Conservation (phyloP, 768 basidiomycete genomes). For the Clitopilus hobsonii region DNA sequence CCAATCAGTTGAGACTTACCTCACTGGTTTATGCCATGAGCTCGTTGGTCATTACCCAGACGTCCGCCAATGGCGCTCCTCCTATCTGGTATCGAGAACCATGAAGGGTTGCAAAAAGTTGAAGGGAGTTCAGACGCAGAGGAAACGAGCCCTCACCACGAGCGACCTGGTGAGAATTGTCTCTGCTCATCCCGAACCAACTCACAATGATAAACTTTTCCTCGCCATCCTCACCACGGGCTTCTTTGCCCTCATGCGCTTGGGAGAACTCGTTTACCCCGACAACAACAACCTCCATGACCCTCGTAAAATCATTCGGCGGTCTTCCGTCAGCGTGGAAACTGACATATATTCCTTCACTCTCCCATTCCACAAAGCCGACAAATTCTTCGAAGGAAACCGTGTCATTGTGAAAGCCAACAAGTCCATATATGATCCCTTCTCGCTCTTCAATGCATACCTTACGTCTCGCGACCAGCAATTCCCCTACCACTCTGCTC, state of each 20-base stretch:
- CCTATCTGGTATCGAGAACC: not conserved
- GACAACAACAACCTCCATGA: constrained; percentile 11
- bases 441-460: constrained; percentile 15
- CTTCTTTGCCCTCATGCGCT: constrained; percentile 24
- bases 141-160: not conserved
- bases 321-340: constrained; percentile 7
- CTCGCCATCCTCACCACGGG: constrained; percentile 18
- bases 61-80: not conserved
- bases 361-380: constrained; percentile 34
- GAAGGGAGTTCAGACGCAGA: not conserved
- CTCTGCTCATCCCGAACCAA: not conserved
- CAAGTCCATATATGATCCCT: constrained; percentile 8
- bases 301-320: constrained; percentile 14
- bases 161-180: constrained; percentile 10
- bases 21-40: constrained; percentile 29
- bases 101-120: not conserved
- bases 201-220: constrained; percentile 22
- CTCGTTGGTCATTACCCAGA: constrained; percentile 22
- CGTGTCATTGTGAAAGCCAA: constrained; percentile 9
- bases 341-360: constrained; percentile 11
- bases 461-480: constrained; percentile 16
- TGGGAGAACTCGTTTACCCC: constrained; percentile 28
- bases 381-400: constrained; percentile 24
- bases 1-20: constrained; percentile 25
- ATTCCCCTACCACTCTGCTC: constrained; percentile 20